Evolutionary conservation across 208 protist species (phyloP), one percentile per base, ranked within the genome.

Genomic region (Kentomonas sorsogonicus): DNA sequence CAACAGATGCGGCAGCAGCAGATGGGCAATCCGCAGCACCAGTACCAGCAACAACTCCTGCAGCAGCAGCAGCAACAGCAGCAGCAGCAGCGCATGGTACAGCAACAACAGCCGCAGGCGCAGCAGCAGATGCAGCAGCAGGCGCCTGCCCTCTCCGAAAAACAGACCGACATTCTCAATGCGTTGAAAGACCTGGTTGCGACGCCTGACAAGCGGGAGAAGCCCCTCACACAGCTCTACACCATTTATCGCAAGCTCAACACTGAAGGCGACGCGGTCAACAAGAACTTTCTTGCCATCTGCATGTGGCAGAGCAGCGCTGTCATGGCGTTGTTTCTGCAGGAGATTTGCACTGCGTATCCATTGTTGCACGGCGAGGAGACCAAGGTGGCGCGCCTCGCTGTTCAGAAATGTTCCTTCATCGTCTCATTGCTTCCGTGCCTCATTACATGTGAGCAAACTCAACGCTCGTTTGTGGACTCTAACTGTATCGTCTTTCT

Each of bases 401-500:
- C n/a, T n/a, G n/a, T n/a, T n/a, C n/a, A n/a, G n/a, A n/a, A n/a
- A n/a, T n/a, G n/a, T n/a, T n/a, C n/a, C n/a, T n/a, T n/a, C n/a
- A n/a, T n/a, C n/a, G n/a, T n/a, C n/a, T n/a, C n/a, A n/a, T n/a
- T n/a, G n/a, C n/a, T n/a, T n/a, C n/a, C n/a, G n/a, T n/a, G n/a
- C n/a, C n/a, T n/a, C n/a, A n/a, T n/a, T n/a, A n/a, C n/a, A n/a
- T n/a, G n/a, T n/a, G n/a, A n/a, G n/a, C n/a, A n/a, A n/a, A n/a
- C n/a, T n/a, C n/a, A n/a, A n/a, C n/a, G n/a, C n/a, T n/a, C 91
- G n/a, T 99, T 99, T 71, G 66, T 99, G n/a, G 95, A 98, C 34
- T 97, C 98, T 2, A 96, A 99, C 54, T 99, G 99, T 53, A 98
- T 98, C 40, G 86, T 99, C 39, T 99, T 99, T 66, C 85, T 99